Percentiles rank a stretch among this genome's conserved stretches.
Evolutionary conservation across 768 basidiomycete genomes (phyloP).

Genomic region (Lepiota subincarnata): DNA sequence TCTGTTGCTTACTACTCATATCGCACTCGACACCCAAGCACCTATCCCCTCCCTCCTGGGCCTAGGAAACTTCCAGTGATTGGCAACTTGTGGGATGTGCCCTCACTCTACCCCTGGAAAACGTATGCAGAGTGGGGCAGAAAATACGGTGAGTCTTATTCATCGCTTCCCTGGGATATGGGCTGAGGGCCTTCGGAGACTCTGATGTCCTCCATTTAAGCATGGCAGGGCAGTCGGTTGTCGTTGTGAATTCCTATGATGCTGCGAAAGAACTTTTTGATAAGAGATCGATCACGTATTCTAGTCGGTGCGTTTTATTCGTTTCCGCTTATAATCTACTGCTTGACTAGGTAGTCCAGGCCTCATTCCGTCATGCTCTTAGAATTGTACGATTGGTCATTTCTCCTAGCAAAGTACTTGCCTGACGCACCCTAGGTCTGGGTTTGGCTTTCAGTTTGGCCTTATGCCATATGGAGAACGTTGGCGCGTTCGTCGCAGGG

Average conservation of each 20-base stretch:
- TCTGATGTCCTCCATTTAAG: conserved; percentile 11
- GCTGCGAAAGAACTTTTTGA: conserved; percentile 13
- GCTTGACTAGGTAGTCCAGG: background rate
- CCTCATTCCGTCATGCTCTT: no score
- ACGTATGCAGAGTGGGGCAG: conserved; percentile 39
- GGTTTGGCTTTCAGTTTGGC: conserved; percentile 13
- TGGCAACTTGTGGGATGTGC: conserved; percentile 42
- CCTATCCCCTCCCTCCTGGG: conserved; percentile 31
- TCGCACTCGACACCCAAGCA: background rate
- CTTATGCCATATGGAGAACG: conserved; percentile 19
- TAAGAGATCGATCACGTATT: conserved; percentile 13
- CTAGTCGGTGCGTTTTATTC: conserved; percentile 8
- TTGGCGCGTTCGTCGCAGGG: conserved; percentile 20
- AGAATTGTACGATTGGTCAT: background rate
- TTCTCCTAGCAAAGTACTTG: background rate
- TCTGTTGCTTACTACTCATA: background rate
- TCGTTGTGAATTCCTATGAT: conserved; percentile 14
- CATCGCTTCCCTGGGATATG: no score
- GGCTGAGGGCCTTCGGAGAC: background rate
- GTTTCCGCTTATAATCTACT: background rate
- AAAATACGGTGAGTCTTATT: conserved; percentile 28
- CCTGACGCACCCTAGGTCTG: conserved; percentile 29
- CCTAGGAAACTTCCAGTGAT: conserved; percentile 39
- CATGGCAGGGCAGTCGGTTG: conserved; percentile 4
- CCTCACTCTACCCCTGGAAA: conserved; percentile 38